phyloP scores from a whole-genome alignment of 805 yeast species.

The Peterozyma xylosa region DNA sequence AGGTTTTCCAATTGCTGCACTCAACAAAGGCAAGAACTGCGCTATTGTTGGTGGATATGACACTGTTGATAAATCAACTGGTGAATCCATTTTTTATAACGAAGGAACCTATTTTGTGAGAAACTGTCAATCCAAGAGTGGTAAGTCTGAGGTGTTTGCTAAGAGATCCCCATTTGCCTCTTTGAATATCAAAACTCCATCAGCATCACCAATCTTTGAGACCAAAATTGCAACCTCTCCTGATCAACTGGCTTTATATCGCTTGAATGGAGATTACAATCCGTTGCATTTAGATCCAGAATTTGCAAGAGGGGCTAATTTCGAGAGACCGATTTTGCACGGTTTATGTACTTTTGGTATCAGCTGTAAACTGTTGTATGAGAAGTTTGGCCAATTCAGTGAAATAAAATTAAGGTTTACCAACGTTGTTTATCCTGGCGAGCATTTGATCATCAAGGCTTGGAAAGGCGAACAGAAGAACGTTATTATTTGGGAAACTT shows the following conservation, averaged over 20 bases:
- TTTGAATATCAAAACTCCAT: conserved; percentile 56
- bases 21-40: conserved; percentile 84
- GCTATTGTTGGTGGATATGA: conserved; percentile 67
- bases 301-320: conserved; percentile 83
- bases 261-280: conserved; percentile 90
- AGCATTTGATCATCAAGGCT: conserved; percentile 68
- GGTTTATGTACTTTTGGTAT: conserved; percentile 89
- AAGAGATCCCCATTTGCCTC: conserved; percentile 55
- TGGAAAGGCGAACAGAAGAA: conserved; percentile 68
- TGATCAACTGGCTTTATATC: conserved; percentile 83
- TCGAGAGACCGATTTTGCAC: conserved; percentile 82
- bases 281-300: conserved; percentile 93
- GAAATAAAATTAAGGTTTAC: conserved; percentile 89
- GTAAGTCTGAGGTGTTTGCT: conserved; percentile 35
- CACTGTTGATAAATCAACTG: conserved; percentile 59
- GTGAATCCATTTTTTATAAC: conserved; percentile 68
- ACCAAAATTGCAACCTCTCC: conserved; percentile 46
- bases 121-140: conserved; percentile 56
- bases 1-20: conserved; percentile 60
- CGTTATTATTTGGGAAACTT: conserved; percentile 70
- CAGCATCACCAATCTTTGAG: conserved; percentile 57
- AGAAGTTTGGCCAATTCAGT: conserved; percentile 71
- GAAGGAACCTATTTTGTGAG: conserved; percentile 83
- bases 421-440: conserved; percentile 93
- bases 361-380: conserved; percentile 65